Evolutionary conservation across 352 stramenopile species (phyloP), one percentile per base, ranked within the genome.

Genomic region (Phytophthora foliorum): DNA sequence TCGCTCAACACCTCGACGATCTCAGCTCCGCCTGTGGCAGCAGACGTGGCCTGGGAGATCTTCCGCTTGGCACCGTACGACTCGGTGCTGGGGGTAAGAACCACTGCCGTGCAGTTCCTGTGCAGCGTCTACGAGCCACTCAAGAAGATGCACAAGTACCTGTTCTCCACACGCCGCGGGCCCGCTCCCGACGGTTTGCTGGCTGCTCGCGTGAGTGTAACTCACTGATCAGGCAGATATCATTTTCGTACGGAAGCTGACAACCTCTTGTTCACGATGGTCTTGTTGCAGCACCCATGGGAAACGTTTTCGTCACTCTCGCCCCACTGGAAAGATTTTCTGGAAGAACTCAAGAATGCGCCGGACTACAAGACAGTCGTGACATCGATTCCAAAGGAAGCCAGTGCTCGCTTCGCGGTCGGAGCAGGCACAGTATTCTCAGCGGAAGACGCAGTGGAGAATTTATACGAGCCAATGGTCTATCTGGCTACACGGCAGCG

Each of bases 381-480:
- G 4, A 57, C 53, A 10, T 50, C 68, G 8, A 90, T 96, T 21
- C 86, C 86, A 9, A 45, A 69, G 3, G 36, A 79, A 27, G 80
- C 83, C 19, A 82, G 81, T 42, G 24, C 55, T 36, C 84, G 85
- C 9, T 96, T 93, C 57, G 71, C 65, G 29, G 48, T 44, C 4
- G 85, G 85, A 19, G 74, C 82, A 0, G 50, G 34, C 5, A 64
- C 80, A 4, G 42, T 89, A 6, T 80, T 77, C 42, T 44, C 58
- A 17, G 21, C 53, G 42, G 53, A 83, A 22, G 63, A 75, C 11
- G 75, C 75, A n/a, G 41, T 93, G 9, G 38, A 77, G 1, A 77
- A 91, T 34, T 44, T 92, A n/a, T 96, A 92, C 57, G 80, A 96
- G 51, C 88, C 88, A 4, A 93, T 96, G 80, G 63, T 94, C 27